These are phyloP conservation scores for Rhexocercosporidium sp. DNA, from an alignment of 2,329 filamentous ascomycete species.

Conservation along the genomic window DNA sequence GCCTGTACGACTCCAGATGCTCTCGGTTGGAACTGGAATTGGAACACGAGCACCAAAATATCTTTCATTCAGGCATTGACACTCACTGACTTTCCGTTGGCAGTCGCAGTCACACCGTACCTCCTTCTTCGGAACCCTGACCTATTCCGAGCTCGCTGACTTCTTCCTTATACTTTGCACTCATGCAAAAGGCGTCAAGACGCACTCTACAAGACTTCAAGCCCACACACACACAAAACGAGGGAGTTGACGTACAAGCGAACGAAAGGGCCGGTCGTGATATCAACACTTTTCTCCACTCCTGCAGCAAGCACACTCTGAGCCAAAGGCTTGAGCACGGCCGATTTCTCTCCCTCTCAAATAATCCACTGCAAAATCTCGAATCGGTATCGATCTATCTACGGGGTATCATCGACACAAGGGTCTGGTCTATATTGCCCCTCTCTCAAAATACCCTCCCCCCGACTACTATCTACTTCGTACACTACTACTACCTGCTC, in stretches of 20 bases:
- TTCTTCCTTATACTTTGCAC: neutral
- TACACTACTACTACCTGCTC: no score
- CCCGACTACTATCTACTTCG: no score
- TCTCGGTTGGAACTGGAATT: neutral
- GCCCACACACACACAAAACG: neutral
- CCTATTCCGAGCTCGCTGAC: neutral
- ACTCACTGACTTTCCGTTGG: neutral
- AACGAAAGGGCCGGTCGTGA: neutral
- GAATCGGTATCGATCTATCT: neutral
- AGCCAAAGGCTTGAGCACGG: neutral
- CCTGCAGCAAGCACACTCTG: neutral
- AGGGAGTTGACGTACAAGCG: neutral
- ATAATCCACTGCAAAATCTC: neutral
- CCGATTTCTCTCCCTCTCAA: neutral
- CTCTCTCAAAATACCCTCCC: slow-evolving; percentile 1
- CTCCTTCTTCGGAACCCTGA: neutral
- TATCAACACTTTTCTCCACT: neutral
- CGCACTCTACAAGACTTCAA: neutral
- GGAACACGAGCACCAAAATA: neutral
- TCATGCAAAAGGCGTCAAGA: neutral
- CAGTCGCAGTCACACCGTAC: neutral
- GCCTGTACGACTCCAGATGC: no score
- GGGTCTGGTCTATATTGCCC: slow-evolving; percentile 8
- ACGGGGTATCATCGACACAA: slow-evolving; percentile 2
- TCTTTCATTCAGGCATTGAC: neutral